Percentiles rank a stretch among this genome's conserved stretches.
Evolutionary conservation across 805 yeast species (phyloP).

Genomic region (Yamadazyma paraphyllophila): DNA sequence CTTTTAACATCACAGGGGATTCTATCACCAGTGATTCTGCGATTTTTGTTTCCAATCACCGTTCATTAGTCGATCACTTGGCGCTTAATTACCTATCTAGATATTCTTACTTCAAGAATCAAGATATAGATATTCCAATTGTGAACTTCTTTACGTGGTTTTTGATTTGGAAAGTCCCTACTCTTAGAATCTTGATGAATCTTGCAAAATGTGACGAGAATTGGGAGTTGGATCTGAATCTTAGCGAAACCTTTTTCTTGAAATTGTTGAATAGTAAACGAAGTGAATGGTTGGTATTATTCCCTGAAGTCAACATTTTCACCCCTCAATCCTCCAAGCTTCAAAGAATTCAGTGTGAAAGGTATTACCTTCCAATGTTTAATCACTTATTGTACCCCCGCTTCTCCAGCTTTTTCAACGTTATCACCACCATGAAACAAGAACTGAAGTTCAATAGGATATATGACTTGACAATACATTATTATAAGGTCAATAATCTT

Average conservation of each 20-base stretch:
- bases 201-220: slow-evolving; percentile 65
- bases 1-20: slow-evolving; percentile 44
- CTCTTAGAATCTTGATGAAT: slow-evolving; percentile 43
- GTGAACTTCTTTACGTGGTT: slow-evolving; percentile 74
- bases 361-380: slow-evolving; percentile 59
- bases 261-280: slow-evolving; percentile 32
- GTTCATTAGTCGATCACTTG: slow-evolving; percentile 64
- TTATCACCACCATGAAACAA: slow-evolving; percentile 41
- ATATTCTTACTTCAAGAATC: slow-evolving; percentile 17
- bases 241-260: slow-evolving; percentile 35
- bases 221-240: slow-evolving; percentile 51
- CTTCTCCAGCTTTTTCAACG: slow-evolving; percentile 55
- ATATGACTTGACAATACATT: slow-evolving; percentile 56
- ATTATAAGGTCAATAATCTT: slow-evolving; percentile 19
- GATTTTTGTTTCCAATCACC: slow-evolving; percentile 56
- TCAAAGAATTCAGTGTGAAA: slow-evolving; percentile 56
- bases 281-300: slow-evolving; percentile 66
- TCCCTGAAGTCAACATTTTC: slow-evolving; percentile 83
- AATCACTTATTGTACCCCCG: slow-evolving; percentile 75
- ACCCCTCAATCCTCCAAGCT: slow-evolving; percentile 45
- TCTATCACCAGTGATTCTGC: slow-evolving; percentile 34
- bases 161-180: slow-evolving; percentile 59
- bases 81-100: slow-evolving; percentile 46
- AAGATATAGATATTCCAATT: slow-evolving; percentile 29
- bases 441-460: slow-evolving; percentile 40